phyloP scores from a whole-genome alignment of 23 red algal species.

The Cyanidium caldarium region DNA sequence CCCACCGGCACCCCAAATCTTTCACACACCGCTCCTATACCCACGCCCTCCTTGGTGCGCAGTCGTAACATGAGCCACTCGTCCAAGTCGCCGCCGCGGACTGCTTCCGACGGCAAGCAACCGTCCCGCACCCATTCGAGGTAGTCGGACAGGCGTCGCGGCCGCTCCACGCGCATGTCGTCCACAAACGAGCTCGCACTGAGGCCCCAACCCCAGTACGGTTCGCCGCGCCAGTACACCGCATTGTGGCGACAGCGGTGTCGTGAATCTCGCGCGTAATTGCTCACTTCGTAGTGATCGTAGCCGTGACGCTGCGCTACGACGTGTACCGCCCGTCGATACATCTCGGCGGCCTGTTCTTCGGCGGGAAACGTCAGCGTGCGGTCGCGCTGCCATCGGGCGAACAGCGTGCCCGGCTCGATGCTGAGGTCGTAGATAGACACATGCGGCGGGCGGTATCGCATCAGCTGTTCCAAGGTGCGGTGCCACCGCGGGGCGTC shows the following conservation, averaged over 20 bases:
- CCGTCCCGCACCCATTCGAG: constrained; percentile 14
- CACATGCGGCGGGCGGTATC: constrained; percentile 40
- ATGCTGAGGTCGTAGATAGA: constrained; percentile 80
- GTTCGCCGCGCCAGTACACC: constrained; percentile 64
- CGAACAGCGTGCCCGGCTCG: constrained; percentile 52
- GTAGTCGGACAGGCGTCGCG: constrained; percentile 22
- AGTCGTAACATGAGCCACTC: constrained; percentile 4
- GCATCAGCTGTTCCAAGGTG: constrained; percentile 18
- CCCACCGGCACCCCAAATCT: not conserved
- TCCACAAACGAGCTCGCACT: constrained; percentile 66
- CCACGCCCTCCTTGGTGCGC: not conserved
- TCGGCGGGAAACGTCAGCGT: constrained; percentile 41
- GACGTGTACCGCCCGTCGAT: constrained; percentile 14
- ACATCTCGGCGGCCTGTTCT: constrained; percentile 42
- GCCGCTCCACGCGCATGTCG: constrained; percentile 37
- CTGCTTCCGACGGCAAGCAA: not conserved
- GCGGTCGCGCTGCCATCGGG: constrained; percentile 14
- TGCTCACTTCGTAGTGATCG: constrained; percentile 74
- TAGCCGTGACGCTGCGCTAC: constrained; percentile 18
- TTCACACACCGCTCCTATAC: not conserved
- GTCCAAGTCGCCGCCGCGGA: not conserved
- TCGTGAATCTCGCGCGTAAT: constrained; percentile 19
- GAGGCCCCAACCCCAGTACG: constrained; percentile 73
- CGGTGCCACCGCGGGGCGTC: constrained; percentile 13
- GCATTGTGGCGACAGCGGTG: constrained; percentile 47